Evolutionary conservation across 1,284 basidiomycete genomes (phyloP).

Genomic region (Naganishia liquefaciens): DNA sequence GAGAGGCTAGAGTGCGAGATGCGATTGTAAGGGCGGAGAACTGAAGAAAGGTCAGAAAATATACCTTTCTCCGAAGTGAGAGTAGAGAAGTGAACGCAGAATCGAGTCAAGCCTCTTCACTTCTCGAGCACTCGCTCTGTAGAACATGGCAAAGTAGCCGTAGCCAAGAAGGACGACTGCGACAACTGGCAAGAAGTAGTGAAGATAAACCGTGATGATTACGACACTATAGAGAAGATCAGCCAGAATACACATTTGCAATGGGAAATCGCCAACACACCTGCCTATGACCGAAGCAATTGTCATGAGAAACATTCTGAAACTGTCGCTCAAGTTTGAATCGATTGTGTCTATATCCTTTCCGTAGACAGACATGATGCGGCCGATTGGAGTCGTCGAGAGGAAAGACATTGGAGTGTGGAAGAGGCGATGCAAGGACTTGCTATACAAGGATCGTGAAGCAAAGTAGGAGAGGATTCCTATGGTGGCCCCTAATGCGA

Average conservation of each 20-base stretch:
- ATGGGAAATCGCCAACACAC: slow-evolving; percentile 27
- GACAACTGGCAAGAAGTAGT: slow-evolving; percentile 39
- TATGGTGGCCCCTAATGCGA: slow-evolving; percentile 55
- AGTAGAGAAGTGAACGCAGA: slow-evolving; percentile 44
- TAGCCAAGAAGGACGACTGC: slow-evolving; percentile 26
- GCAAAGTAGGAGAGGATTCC: slow-evolving; percentile 49
- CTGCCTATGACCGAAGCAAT: slow-evolving; percentile 41
- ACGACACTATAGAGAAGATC: slow-evolving; percentile 39
- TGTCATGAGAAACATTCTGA: slow-evolving; percentile 53
- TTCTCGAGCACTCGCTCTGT: slow-evolving; percentile 46
- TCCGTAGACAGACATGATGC: slow-evolving; percentile 65
- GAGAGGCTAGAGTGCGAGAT: slow-evolving; percentile 53
- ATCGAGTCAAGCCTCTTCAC: slow-evolving; percentile 48
- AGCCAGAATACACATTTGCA: neutral
- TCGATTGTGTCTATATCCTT: slow-evolving; percentile 51
- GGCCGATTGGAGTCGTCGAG: slow-evolving; percentile 54
- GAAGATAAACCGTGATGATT: slow-evolving; percentile 42
- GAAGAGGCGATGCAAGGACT: slow-evolving; percentile 58
- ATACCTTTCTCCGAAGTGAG: slow-evolving; percentile 45
- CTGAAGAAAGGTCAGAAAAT: slow-evolving; percentile 34
- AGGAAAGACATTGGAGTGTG: slow-evolving; percentile 41
- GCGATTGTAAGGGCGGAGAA: slow-evolving; percentile 27
- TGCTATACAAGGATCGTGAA: slow-evolving; percentile 63
- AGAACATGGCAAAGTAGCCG: slow-evolving; percentile 37
- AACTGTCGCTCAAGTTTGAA: slow-evolving; percentile 46